These are phyloP conservation scores for Coemansia sp. DNA, from an alignment of 192 early-diverging fungal genomes.

Conservation along the genomic window DNA sequence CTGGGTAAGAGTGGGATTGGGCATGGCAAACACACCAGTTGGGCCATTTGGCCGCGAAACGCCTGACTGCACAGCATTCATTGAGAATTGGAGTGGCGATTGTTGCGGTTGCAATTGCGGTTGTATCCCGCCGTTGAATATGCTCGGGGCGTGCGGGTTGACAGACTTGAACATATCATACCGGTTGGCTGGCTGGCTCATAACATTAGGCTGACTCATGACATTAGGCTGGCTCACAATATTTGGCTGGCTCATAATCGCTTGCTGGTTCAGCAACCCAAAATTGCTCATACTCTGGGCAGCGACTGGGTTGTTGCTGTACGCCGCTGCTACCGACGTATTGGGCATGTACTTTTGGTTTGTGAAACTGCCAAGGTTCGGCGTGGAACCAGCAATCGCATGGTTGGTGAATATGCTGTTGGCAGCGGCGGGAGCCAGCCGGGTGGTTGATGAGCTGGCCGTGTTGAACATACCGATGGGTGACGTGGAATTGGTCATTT, in stretches of 20 bases:
- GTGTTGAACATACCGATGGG: slow-evolving; percentile 7
- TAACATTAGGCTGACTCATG: slow-evolving; percentile 10
- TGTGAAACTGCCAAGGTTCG: slow-evolving; percentile 38
- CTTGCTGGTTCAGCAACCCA: slow-evolving; percentile 20
- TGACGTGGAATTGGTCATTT: slow-evolving; percentile 24
- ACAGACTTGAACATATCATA: slow-evolving; percentile 48
- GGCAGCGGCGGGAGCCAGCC: slow-evolving; percentile 4
- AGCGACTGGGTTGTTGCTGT: slow-evolving; percentile 16
- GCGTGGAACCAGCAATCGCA: slow-evolving; percentile 33
- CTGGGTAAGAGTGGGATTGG: no score
- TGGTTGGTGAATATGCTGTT: slow-evolving; percentile 35
- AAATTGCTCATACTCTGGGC: slow-evolving; percentile 36
- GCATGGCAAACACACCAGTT: neutral
- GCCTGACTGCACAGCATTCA: neutral
- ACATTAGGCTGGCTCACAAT: slow-evolving; percentile 13
- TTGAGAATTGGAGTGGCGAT: neutral
- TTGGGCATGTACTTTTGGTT: slow-evolving; percentile 9
- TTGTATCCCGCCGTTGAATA: slow-evolving; percentile 22
- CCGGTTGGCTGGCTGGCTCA: slow-evolving; percentile 11
- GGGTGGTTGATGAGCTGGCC: neutral
- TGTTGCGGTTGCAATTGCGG: slow-evolving; percentile 18
- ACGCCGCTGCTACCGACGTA: neutral
- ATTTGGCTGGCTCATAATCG: neutral
- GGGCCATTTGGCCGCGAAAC: neutral
- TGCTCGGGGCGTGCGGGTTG: slow-evolving; percentile 41